Percentiles rank a stretch among this genome's conserved stretches.
Conservation (phyloP, 352 stramenopile genomes). For the Phytopythium sindhum region DNA sequence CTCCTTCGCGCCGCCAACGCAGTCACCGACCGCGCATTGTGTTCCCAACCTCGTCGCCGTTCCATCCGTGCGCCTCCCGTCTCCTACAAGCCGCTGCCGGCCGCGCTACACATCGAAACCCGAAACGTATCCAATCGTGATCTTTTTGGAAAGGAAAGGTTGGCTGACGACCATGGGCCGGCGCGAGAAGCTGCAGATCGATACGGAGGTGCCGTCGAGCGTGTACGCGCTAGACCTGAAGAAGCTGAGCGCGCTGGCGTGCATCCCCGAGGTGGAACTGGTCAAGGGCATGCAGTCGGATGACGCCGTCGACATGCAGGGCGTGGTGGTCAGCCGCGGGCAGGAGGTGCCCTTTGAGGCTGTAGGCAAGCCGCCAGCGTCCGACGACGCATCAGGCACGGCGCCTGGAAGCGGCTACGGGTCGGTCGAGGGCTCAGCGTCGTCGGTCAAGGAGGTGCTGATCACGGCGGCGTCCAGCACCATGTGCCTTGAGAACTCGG, state of each 20-base stretch:
- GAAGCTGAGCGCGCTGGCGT: slow-evolving; percentile 60
- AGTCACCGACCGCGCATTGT: not conserved
- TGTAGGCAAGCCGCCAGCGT: slow-evolving; percentile 43
- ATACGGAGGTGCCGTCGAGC: slow-evolving; percentile 78
- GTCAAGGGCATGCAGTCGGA: slow-evolving; percentile 71
- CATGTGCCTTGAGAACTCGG: slow-evolving; percentile 73
- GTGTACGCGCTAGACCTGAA: slow-evolving; percentile 71
- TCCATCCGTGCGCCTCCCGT: not conserved
- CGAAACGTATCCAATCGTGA: not conserved
- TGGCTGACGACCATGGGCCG: slow-evolving; percentile 20
- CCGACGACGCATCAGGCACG: slow-evolving; percentile 9
- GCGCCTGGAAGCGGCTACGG: not conserved
- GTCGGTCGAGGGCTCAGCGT: not conserved
- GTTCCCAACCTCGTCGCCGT: not conserved
- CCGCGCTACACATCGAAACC: not conserved
- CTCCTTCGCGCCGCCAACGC: not conserved
- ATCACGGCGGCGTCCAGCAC: slow-evolving; percentile 77
- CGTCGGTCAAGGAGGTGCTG: slow-evolving; percentile 62
- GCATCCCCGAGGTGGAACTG: slow-evolving; percentile 63
- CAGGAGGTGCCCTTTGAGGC: slow-evolving; percentile 79
- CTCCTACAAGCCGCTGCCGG: not conserved
- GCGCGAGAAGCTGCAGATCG: slow-evolving; percentile 45
- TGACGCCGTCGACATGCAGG: slow-evolving; percentile 78
- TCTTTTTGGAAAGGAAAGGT: not conserved
- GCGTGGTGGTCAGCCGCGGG: slow-evolving; percentile 71